Evolutionary conservation across 495 filamentous ascomycete genomes (phyloP).

Genomic region (Neurospora sp.): DNA sequence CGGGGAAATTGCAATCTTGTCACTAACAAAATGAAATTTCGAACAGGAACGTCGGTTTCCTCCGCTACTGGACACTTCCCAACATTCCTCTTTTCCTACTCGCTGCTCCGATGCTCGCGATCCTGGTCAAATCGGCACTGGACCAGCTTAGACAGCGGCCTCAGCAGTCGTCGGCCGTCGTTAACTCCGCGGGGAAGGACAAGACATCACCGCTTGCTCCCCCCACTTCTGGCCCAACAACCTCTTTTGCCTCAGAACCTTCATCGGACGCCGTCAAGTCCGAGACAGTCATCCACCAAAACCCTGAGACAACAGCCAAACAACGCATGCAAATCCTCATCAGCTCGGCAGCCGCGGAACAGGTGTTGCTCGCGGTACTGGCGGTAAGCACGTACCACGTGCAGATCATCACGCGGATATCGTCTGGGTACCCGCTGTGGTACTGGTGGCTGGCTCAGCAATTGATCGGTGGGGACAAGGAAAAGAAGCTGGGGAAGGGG

Average conservation of each 20-base stretch:
- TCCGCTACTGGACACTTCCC: conserved; percentile 80
- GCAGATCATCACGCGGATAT: conserved; percentile 84
- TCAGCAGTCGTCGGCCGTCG: too few species aligned
- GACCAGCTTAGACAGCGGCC: conserved; percentile 23
- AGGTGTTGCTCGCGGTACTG: conserved; percentile 55
- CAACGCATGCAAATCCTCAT: conserved; percentile 20
- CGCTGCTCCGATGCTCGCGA: conserved; percentile 64
- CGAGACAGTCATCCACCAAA: too few species aligned
- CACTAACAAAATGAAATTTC: conserved; percentile 1
- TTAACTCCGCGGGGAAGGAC: too few species aligned
- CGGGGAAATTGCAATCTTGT: background rate
- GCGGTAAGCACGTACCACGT: conserved; percentile 77
- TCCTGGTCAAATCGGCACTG: conserved; percentile 55
- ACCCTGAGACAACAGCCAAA: background rate
- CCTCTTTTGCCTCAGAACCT: background rate
- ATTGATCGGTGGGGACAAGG: conserved; percentile 24
- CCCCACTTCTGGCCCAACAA: too few species aligned
- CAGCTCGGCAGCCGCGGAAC: conserved; percentile 55
- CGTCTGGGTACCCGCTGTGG: conserved; percentile 84
- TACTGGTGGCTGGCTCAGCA: conserved; percentile 61
- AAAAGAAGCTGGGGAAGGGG: conserved; percentile 16
- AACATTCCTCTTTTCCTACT: conserved; percentile 86
- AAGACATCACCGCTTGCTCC: too few species aligned
- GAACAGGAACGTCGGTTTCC: conserved; percentile 70
- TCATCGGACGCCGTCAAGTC: conserved; percentile 1